Evolutionary conservation across 108 stramenopile genomes (phyloP).

Genomic region (Discostella pseudostelligera): DNA sequence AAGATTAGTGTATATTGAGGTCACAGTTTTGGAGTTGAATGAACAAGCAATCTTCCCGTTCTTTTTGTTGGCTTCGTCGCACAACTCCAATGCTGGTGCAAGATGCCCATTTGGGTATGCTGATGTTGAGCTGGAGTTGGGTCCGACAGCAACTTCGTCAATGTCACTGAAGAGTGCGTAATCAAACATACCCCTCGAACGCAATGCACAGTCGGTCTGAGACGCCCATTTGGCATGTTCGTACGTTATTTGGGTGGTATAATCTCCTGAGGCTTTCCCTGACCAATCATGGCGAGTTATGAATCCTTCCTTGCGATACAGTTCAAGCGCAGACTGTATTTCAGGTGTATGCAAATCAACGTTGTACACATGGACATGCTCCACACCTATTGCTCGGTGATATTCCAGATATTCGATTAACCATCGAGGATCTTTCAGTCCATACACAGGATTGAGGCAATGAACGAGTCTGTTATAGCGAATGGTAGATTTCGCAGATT

Average conservation of each 20-base stretch:
- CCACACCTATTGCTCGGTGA: conserved; percentile 34
- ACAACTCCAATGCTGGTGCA: conserved; percentile 26
- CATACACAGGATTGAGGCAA: conserved; percentile 45
- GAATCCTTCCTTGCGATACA: conserved; percentile 33
- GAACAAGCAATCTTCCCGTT: conserved; percentile 34
- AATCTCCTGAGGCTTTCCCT: conserved; percentile 33
- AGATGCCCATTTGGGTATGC: conserved; percentile 26
- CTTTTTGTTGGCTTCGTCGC: conserved; percentile 25
- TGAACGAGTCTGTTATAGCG: conserved; percentile 21
- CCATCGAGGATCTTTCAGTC: conserved; percentile 45
- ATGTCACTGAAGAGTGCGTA: conserved; percentile 49
- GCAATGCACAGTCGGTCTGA: conserved; percentile 42
- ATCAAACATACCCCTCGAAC: conserved; percentile 31
- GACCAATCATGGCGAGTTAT: conserved; percentile 50
- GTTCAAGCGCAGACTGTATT: conserved; percentile 27
- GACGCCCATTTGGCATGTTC: conserved; percentile 53
- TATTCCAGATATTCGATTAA: conserved; percentile 50
- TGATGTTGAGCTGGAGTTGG: background rate
- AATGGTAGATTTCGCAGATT: background rate
- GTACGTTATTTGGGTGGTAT: conserved; percentile 42
- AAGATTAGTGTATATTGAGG: conserved; percentile 43
- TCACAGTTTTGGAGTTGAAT: conserved; percentile 46
- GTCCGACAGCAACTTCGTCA: conserved; percentile 38
- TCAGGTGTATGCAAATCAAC: conserved; percentile 44
- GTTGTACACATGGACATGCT: conserved; percentile 47